Conservation (phyloP, 1,284 basidiomycete species). For the Austroboletus olivaceoglutinosus region DNA sequence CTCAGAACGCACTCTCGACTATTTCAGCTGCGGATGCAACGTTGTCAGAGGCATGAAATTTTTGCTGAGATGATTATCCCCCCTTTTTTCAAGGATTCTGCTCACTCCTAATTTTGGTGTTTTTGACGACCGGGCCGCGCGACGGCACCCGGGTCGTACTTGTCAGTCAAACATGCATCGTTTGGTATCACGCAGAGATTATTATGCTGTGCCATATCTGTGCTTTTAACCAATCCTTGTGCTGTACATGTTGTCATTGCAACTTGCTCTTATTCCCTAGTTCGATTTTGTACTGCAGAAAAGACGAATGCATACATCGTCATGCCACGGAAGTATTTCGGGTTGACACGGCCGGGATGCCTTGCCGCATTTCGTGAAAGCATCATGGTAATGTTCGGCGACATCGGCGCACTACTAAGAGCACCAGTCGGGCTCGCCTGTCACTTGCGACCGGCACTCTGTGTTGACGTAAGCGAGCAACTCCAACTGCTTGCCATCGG, state of each 20-base stretch:
- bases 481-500: background rate
- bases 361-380: background rate
- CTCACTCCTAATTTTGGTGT: conserved; percentile 20
- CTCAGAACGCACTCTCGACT: conserved; percentile 26
- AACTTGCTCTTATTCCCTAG: conserved; percentile 24
- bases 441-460: background rate
- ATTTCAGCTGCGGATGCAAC: conserved; percentile 42
- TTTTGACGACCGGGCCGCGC: conserved; percentile 7
- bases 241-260: conserved; percentile 32
- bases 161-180: conserved; percentile 20
- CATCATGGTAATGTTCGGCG: no score
- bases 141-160: conserved; percentile 5
- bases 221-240: conserved; percentile 13
- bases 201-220: conserved; percentile 27
- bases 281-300: conserved; percentile 19
- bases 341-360: background rate
- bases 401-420: no score
- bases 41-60: conserved; percentile 45
- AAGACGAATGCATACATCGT: conserved; percentile 16
- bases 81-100: conserved; percentile 7
- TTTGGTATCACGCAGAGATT: conserved; percentile 18
- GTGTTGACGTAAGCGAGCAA: background rate
- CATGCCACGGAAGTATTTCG: background rate
- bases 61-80: conserved; percentile 3
- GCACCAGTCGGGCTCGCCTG: background rate